These are phyloP conservation scores for Penicillium sp. DNA, from an alignment of 2,329 filamentous ascomycete species.

Conservation along the genomic window DNA sequence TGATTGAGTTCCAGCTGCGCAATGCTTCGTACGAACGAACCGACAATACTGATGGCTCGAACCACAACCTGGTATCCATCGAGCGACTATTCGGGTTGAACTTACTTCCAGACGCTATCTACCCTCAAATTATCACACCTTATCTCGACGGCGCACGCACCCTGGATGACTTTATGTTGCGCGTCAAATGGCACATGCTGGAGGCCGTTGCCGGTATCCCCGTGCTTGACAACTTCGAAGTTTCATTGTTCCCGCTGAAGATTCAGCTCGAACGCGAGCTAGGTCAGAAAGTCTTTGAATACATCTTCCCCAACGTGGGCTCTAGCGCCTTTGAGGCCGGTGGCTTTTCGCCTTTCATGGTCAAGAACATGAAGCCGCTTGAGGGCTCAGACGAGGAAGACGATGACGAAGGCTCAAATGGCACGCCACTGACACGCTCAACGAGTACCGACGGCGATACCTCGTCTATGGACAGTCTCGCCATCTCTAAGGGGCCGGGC, in stretches of 20 bases:
- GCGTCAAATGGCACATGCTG: conserved; percentile 96
- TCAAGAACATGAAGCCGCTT: conserved; percentile 52
- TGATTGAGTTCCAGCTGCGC: conserved; percentile 89
- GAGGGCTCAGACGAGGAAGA: conserved; percentile 49
- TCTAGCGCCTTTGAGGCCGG: conserved; percentile 50
- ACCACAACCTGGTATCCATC: conserved; percentile 87
- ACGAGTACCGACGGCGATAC: conserved; percentile 40
- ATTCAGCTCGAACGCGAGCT: conserved; percentile 91
- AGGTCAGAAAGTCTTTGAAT: conserved; percentile 90
- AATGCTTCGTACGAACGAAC: conserved; percentile 92
- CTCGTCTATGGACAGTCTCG: conserved; percentile 48
- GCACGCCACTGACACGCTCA: conserved; percentile 23
- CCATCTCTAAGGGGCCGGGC: conserved; percentile 60
- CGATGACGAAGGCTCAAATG: conserved; percentile 19
- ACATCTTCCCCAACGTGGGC: conserved; percentile 87
- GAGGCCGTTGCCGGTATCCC: conserved; percentile 97
- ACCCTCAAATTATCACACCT: conserved; percentile 92
- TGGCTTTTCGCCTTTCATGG: conserved; percentile 52
- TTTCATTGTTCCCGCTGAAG: conserved; percentile 87
- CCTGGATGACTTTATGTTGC: conserved; percentile 74
- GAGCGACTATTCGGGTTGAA: conserved; percentile 87
- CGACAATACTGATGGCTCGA: conserved; percentile 95
- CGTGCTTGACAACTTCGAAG: conserved; percentile 94
- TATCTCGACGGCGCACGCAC: conserved; percentile 68
- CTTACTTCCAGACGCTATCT: conserved; percentile 82